Evolutionary conservation across 257 asterid genomes (phyloP).

Genomic region (Solanum paucissectum): DNA sequence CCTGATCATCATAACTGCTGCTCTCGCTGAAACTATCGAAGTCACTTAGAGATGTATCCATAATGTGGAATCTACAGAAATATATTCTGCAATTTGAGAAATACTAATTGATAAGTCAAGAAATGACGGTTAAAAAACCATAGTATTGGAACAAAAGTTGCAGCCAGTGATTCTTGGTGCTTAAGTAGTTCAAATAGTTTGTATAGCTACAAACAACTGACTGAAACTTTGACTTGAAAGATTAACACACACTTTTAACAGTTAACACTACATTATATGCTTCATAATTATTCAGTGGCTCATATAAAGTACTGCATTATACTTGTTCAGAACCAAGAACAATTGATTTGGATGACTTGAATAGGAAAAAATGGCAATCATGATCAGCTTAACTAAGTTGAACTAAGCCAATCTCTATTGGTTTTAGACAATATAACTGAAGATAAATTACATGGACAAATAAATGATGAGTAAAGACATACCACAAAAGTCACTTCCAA

Average conservation of each 20-base stretch:
- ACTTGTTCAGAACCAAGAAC: neutral
- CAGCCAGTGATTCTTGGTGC: neutral
- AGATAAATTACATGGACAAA: neutral
- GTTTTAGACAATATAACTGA: neutral
- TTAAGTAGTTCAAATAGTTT: neutral
- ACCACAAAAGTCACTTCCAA: constrained; percentile 7
- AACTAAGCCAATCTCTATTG: neutral
- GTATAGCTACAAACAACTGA: neutral
- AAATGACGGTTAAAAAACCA: neutral
- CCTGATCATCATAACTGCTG: constrained; percentile 77
- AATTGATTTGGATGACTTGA: neutral
- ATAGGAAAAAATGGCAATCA: neutral
- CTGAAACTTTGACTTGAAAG: neutral
- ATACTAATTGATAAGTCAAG: neutral
- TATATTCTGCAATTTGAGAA: constrained; percentile 1
- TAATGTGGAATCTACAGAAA: constrained; percentile 19
- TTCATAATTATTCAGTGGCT: neutral
- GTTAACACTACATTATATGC: neutral
- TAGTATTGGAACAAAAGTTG: neutral
- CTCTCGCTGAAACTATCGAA: constrained; percentile 70
- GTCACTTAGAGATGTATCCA: constrained; percentile 62
- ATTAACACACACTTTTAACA: neutral
- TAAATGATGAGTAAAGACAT: constrained; percentile 7
- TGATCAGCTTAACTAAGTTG: neutral
- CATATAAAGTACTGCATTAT: neutral